These are phyloP conservation scores for Wickerhamiella domercqiae DNA, from an alignment of 805 yeast species.

Conservation along the genomic window DNA sequence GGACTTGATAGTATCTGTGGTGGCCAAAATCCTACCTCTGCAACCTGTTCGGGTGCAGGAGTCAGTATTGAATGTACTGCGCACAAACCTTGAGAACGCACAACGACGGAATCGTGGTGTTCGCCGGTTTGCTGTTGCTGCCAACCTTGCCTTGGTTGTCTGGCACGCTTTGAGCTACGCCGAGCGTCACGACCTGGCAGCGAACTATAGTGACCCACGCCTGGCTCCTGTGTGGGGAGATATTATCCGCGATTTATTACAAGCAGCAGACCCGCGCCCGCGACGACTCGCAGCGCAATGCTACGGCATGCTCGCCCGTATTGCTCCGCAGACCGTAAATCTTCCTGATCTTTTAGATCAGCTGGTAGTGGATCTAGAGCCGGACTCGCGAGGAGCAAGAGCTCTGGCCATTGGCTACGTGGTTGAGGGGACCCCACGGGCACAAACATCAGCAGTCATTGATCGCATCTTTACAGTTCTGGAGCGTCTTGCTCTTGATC, in stretches of 20 bases:
- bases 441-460: constrained; percentile 1
- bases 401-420: constrained; percentile 36
- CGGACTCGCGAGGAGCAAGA: constrained; percentile 46
- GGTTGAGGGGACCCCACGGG: constrained; percentile 22
- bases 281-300: constrained; percentile 39
- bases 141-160: constrained; percentile 9
- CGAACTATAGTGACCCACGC: constrained; percentile 12
- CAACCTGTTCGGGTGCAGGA: constrained; percentile 69
- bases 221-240: constrained; percentile 37
- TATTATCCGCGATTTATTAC: constrained; percentile 31
- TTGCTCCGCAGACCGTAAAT: constrained; percentile 22
- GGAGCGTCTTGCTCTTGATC: constrained; percentile 50
- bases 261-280: constrained; percentile 27
- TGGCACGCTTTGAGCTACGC: constrained; percentile 1
- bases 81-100: constrained; percentile 33
- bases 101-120: constrained; percentile 7
- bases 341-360: constrained; percentile 43
- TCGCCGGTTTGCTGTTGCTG: constrained; percentile 8
- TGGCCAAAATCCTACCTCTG: constrained; percentile 52
- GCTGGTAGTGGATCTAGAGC: constrained; percentile 50
- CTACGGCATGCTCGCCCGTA: constrained; percentile 35
- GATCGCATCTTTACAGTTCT: constrained; percentile 18
- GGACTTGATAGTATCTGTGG: constrained; percentile 68
- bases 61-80: constrained; percentile 69
- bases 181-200: background rate